Conservation (phyloP, 2,329 filamentous ascomycete species). For the Colletotrichum lupini region DNA sequence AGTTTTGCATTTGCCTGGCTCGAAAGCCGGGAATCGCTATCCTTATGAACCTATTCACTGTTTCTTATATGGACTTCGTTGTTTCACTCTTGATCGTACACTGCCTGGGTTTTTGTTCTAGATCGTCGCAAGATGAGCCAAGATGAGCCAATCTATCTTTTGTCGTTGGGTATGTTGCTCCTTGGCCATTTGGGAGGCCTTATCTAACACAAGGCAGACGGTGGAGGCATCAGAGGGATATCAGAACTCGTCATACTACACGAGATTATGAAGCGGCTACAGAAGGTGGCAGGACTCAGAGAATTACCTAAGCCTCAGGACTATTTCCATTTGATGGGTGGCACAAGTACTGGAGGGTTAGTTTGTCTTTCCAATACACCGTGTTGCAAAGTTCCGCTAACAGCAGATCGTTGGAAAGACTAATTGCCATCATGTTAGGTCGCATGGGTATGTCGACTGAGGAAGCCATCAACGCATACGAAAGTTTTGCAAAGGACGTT, state of each 20-base stretch:
- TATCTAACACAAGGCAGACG: neutral
- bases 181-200: no score
- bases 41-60: neutral
- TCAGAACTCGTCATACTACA: slow-evolving; percentile 42
- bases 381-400: neutral
- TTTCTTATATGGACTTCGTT: neutral
- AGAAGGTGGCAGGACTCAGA: slow-evolving; percentile 27
- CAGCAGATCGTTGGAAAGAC: slow-evolving; percentile 40
- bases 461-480: slow-evolving; percentile 55
- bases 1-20: neutral
- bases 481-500: slow-evolving; percentile 47
- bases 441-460: slow-evolving; percentile 55
- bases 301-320: slow-evolving; percentile 41
- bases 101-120: neutral
- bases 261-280: slow-evolving; percentile 40
- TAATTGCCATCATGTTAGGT: slow-evolving; percentile 60
- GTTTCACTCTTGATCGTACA: neutral
- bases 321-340: slow-evolving; percentile 44
- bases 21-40: neutral
- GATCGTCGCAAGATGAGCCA: neutral
- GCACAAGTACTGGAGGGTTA: slow-evolving; percentile 45
- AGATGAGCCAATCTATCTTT: slow-evolving; percentile 28
- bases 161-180: slow-evolving; percentile 26
- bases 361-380: slow-evolving; percentile 3
- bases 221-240: slow-evolving; percentile 31